Evolutionary conservation across 768 basidiomycete species (phyloP), one percentile per base, ranked within the genome.

Genomic region (Pleurotus salmoneostramineus): DNA sequence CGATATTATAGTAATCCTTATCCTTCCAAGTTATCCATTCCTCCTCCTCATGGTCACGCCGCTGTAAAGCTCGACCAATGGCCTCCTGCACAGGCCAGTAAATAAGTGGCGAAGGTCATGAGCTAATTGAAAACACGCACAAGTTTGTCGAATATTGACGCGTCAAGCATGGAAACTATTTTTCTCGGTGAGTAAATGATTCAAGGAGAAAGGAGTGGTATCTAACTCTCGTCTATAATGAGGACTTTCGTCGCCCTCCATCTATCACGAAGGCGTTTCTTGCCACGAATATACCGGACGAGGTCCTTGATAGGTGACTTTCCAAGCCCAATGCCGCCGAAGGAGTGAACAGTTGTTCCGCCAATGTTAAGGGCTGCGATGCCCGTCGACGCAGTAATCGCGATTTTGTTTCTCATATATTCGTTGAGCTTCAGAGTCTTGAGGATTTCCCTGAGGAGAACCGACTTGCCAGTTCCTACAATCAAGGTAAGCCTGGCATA

Each of bases 121-220:
- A 12, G 71, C 3, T 42, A 31, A 31, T 54, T 36, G 47, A 54
- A 31, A 34, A 73, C 46, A 68, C 69, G 63, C 57, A 84, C 85
- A 63, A 91, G 71, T 68, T 89, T 91, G 67, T 91, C 87, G 56
- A 90, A 90, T 0, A 87, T 64, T 7, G 67, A 66, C 0, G 81
- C 88, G 57, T 91, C 88, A 45, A 92, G 72, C 90, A 93, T 92
- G 0, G 88, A 91, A 37, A 92, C 89, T 75, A 46, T n/a, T 45
- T 57, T 35, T 52, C 14, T 50, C 48, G 35, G 46, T 49, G 15
- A 43, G 40, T 31, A 47, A 36, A 21, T n/a, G 17, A 6, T 6
- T 14, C 40, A 49, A 7, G 10, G 40, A 21, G 5, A 7, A 44
- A 34, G 5, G 32, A 61, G n/a, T n/a, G n/a, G n/a, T n/a, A n/a